Evolutionary conservation across 164 flowering plant genomes (phyloP).

Genomic region (Macadamia tetraphylla): DNA sequence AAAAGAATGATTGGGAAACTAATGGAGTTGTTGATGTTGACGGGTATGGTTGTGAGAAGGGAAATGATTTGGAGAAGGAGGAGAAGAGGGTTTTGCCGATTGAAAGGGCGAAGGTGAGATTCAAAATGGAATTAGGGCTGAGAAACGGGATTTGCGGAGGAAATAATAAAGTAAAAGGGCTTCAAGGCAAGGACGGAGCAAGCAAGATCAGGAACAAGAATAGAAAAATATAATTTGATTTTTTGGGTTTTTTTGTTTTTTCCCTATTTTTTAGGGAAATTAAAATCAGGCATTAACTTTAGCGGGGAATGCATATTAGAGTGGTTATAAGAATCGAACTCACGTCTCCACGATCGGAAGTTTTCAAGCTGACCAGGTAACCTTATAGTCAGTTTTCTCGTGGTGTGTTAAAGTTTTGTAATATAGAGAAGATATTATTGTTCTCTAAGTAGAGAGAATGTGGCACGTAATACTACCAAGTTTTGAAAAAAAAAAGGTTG

Average conservation of each 20-base stretch:
- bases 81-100: conserved; percentile 11
- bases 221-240: conserved; percentile 4
- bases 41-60: background rate
- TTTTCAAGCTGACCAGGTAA: background rate
- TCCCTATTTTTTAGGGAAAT: background rate
- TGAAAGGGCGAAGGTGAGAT: conserved; percentile 32
- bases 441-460: too few relatives aligned
- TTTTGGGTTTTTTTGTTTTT: background rate
- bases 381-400: background rate
- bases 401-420: too few relatives aligned
- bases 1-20: background rate
- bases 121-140: conserved; percentile 16
- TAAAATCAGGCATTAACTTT: too few relatives aligned
- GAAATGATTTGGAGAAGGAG: background rate
- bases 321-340: background rate
- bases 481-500: too few relatives aligned
- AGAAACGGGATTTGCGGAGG: conserved; percentile 21
- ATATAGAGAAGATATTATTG: too few relatives aligned
- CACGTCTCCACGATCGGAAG: background rate
- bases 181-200: background rate
- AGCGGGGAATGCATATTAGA: too few relatives aligned
- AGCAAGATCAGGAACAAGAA: background rate
- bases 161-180: conserved; percentile 8
- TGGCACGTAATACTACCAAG: too few relatives aligned
- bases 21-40: background rate